Evolutionary conservation across 345 rosid genomes (phyloP), one percentile per base, ranked within the genome.

Genomic region (Tarenaya hassleriana): DNA sequence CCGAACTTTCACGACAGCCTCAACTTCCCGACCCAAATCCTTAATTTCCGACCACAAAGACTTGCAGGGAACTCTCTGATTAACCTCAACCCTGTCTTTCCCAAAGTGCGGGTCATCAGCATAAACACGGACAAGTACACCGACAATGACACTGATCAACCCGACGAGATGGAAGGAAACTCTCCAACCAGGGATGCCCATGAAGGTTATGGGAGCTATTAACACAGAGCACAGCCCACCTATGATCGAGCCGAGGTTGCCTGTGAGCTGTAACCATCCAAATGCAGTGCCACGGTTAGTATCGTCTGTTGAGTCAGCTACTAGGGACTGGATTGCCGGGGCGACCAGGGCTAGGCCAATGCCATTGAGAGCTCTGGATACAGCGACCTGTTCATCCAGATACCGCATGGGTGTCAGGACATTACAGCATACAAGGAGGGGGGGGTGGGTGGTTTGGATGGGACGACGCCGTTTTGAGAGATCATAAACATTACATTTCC

Each of bases 161-260:
- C 91, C 95, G 18, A 86, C 97, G 16, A 86, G 35, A 65, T 80
- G 92, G 70, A 90, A 90, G 42, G 96, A 68, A 54, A 90, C 50
- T 72, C 96, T 75, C 97, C 97, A 82, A 44, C 96, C 88, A 62
- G 96, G 85, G 52, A 90, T 63, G 3, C 88, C 97, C 66, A 84
- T 66, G 61, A 90, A 44, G 20, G 83, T 77, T 7, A 42, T 40
- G 0, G 91, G 86, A 69, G 97, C 94, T 69, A 86, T 69, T 55
- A 80, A 32, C 21, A 84, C 73, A 37, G 94, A 79, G 50, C 73
- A 66, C 11, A 84, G 80, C 17, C 96, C 95, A 3, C 95, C 97
- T 24, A 84, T n/a, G 11, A 84, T 58, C 3, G 96, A 78, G 56
- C 96, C 97, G 0, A 80, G 0, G 60, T 90, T 86, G 52, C 83